Evolutionary conservation across 495 filamentous ascomycete species (phyloP).

Genomic region (Aspergillus asperescens): DNA sequence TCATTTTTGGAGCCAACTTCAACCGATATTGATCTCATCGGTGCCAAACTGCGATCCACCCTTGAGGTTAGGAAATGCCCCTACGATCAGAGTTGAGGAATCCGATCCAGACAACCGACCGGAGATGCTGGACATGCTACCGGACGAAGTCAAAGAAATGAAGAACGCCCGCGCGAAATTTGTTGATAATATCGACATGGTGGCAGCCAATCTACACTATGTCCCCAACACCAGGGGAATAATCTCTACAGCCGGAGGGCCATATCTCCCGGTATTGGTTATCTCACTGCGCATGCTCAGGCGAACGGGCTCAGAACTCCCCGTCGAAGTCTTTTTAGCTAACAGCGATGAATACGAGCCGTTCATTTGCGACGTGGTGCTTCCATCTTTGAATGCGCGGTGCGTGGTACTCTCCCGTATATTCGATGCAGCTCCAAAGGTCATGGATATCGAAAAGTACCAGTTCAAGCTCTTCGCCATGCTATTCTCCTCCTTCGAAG

Average conservation of each 20-base stretch:
- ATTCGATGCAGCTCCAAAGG: slow-evolving; percentile 23
- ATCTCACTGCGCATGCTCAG: slow-evolving; percentile 50
- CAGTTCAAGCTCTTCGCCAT: slow-evolving; percentile 53
- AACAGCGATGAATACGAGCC: slow-evolving; percentile 39
- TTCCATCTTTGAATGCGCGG: slow-evolving; percentile 44
- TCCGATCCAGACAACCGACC: slow-evolving; percentile 21
- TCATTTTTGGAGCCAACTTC: slow-evolving; percentile 25
- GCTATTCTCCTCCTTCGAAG: slow-evolving; percentile 50
- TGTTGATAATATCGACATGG: slow-evolving; percentile 28
- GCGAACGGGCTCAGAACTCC: slow-evolving; percentile 46
- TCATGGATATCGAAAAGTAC: slow-evolving; percentile 34
- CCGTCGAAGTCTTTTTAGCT: slow-evolving; percentile 52
- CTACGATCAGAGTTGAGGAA: slow-evolving; percentile 23
- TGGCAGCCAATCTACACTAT: slow-evolving; percentile 36
- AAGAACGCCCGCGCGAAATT: slow-evolving; percentile 32
- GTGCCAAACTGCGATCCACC: slow-evolving; percentile 22
- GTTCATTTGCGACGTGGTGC: slow-evolving; percentile 42
- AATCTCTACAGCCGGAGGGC: slow-evolving; percentile 36
- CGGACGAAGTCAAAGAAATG: slow-evolving; percentile 27
- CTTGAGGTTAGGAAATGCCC: slow-evolving; percentile 17
- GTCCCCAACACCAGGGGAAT: slow-evolving; percentile 36
- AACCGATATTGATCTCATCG: slow-evolving; percentile 18
- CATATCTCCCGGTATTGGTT: slow-evolving; percentile 39
- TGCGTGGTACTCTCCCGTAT: slow-evolving; percentile 44
- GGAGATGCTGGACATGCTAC: slow-evolving; percentile 29